These are phyloP conservation scores for Jamesozyma hellenica DNA, from an alignment of 805 yeast species.

Conservation along the genomic window DNA sequence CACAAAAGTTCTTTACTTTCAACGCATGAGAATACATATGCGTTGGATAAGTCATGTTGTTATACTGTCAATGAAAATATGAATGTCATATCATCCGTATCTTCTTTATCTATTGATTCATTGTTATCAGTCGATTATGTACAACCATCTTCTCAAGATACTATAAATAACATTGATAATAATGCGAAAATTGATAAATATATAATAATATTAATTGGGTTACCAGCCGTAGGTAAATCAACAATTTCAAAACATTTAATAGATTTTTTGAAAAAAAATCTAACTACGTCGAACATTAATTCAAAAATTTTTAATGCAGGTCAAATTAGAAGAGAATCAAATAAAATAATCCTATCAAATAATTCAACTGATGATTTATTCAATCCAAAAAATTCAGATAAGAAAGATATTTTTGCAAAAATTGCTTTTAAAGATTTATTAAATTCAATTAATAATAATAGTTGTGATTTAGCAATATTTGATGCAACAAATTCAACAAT, in stretches of 20 bases:
- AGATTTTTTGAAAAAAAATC: constrained; percentile 38
- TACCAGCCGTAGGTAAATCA: constrained; percentile 72
- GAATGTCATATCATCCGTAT: background rate
- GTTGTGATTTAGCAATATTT: constrained; percentile 46
- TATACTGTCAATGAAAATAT: constrained; percentile 12
- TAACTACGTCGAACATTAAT: constrained; percentile 20
- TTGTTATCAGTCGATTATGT: no score
- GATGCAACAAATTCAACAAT: constrained; percentile 52
- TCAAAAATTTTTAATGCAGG: constrained; percentile 62
- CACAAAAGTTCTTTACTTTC: constrained; percentile 21
- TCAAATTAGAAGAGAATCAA: constrained; percentile 52
- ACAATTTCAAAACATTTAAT: constrained; percentile 58
- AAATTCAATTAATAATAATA: constrained; percentile 33
- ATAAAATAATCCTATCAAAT: constrained; percentile 25
- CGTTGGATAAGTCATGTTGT: constrained; percentile 10
- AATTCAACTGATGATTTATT: constrained; percentile 32
- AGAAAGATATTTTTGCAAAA: constrained; percentile 43
- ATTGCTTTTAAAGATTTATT: constrained; percentile 40
- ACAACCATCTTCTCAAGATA: background rate
- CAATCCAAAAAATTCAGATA: constrained; percentile 34
- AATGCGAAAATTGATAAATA: constrained; percentile 31
- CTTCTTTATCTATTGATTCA: background rate
- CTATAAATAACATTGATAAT: background rate
- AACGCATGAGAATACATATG: constrained; percentile 11
- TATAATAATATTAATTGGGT: constrained; percentile 62